Percentiles rank a stretch among this genome's conserved stretches.
Evolutionary conservation across 108 stramenopile genomes (phyloP).

Genomic region (Discostella pseudostelligera): DNA sequence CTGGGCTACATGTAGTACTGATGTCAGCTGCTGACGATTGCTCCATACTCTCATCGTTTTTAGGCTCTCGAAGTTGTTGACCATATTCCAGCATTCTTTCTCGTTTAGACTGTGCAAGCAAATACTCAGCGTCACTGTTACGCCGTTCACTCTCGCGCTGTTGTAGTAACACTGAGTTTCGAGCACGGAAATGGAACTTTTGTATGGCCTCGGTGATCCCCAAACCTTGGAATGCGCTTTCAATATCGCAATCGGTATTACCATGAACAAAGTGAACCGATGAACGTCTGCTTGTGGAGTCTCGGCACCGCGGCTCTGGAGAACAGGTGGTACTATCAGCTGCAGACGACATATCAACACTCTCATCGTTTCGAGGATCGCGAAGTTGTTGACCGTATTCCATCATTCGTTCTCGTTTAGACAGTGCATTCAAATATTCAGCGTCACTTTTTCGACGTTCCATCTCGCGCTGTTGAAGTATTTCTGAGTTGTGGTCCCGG

Average conservation of each 20-base stretch:
- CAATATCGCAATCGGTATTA: too few relatives aligned
- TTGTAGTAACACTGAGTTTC: neutral
- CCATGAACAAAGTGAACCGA: neutral
- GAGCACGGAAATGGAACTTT: conserved; percentile 16
- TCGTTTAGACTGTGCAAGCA: conserved; percentile 21
- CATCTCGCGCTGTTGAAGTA: conserved; percentile 8
- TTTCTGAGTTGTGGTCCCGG: neutral
- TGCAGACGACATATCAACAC: neutral
- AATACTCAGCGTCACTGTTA: conserved; percentile 14
- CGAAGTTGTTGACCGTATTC: conserved; percentile 15
- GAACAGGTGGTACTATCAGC: too few relatives aligned
- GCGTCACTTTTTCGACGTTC: conserved; percentile 18
- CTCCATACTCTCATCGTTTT: neutral
- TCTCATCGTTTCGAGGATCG: neutral
- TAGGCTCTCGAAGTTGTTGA: neutral
- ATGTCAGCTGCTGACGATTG: neutral
- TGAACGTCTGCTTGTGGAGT: neutral
- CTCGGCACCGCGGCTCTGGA: neutral
- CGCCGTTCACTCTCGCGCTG: conserved; percentile 14
- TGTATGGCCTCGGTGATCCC: conserved; percentile 24
- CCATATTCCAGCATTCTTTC: conserved; percentile 27
- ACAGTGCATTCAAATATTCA: conserved; percentile 8
- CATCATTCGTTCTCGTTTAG: conserved; percentile 29
- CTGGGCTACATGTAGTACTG: neutral
- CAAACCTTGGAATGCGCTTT: conserved; percentile 2